Evolutionary conservation across 1,284 basidiomycete species (phyloP).

Genomic region (Trichosporon sp.): DNA sequence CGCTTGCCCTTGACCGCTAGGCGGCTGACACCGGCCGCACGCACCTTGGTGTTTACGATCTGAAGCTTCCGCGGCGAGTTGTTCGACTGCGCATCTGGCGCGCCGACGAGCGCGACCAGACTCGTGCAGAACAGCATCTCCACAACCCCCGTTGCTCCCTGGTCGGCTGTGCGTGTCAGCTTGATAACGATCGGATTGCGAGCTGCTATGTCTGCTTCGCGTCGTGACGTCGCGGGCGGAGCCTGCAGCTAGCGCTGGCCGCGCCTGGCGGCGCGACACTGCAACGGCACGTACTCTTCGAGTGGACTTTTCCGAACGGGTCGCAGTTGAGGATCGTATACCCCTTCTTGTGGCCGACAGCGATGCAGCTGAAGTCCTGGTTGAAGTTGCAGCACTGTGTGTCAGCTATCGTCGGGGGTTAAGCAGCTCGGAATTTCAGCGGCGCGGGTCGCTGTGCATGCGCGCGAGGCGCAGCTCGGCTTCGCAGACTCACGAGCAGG

Average conservation of each 20-base stretch:
- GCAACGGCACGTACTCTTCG: constrained; percentile 53
- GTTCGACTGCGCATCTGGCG: constrained; percentile 73
- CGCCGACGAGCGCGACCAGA: constrained; percentile 90
- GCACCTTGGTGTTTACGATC: constrained; percentile 96
- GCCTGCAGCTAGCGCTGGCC: not conserved
- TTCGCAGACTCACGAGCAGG: constrained; percentile 37
- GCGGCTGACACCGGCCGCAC: not conserved
- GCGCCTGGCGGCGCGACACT: too few species aligned
- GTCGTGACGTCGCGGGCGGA: not conserved
- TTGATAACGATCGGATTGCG: too few species aligned
- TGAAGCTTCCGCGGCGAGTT: constrained; percentile 87
- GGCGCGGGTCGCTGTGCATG: not conserved
- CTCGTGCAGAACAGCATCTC: constrained; percentile 99
- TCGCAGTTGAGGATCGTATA: constrained; percentile 98
- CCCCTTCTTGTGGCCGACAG: constrained; percentile 90
- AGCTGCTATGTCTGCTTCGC: too few species aligned
- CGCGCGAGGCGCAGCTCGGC: not conserved
- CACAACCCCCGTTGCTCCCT: constrained; percentile 89
- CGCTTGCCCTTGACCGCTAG: too few species aligned
- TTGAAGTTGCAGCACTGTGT: constrained; percentile 50
- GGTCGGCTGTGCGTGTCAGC: constrained; percentile 57
- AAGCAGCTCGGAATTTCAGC: not conserved
- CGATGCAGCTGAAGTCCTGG: constrained; percentile 63
- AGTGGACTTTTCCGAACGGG: constrained; percentile 92
- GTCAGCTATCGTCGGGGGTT: constrained; percentile 8